phyloP scores from a whole-genome alignment of 306 rosid genomes.

The Castanea crenata region DNA sequence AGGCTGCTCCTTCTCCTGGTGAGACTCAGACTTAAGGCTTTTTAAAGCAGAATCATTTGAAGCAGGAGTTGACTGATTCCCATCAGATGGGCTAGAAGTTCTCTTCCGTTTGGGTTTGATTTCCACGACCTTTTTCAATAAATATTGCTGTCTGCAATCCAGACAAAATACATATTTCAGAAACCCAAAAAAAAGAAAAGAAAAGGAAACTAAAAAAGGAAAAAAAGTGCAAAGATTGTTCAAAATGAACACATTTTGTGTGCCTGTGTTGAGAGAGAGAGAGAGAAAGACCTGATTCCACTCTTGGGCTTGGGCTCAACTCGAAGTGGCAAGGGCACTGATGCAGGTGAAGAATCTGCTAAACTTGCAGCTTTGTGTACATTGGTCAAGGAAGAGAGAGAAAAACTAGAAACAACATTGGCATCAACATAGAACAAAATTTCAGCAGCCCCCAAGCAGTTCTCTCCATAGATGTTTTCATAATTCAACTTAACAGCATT shows the following conservation, averaged over 20 bases:
- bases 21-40: constrained; percentile 23
- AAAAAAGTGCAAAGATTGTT: not conserved
- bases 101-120: constrained; percentile 85
- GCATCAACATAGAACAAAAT: not conserved
- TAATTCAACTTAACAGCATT: not conserved
- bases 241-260: not conserved
- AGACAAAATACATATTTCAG: not conserved
- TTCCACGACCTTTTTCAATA: constrained; percentile 83
- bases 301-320: constrained; percentile 95
- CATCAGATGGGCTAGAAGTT: constrained; percentile 32
- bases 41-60: constrained; percentile 9
- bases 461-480: not conserved
- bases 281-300: constrained; percentile 69
- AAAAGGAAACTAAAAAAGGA: not conserved
- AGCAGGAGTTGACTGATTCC: constrained; percentile 31
- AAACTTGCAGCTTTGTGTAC: constrained; percentile 81
- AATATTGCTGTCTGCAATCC: constrained; percentile 77
- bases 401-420: not conserved
- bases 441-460: not conserved
- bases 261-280: not conserved
- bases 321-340: constrained; percentile 76
- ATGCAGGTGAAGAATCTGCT: constrained; percentile 89
- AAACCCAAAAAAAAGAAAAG: not conserved
- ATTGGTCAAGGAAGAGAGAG: constrained; percentile 53
- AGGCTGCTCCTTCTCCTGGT: constrained; percentile 31